Percentiles rank a stretch among this genome's conserved stretches.
Conservation (phyloP, 2,329 filamentous ascomycete genomes). For the Neofusicoccum parvum region DNA sequence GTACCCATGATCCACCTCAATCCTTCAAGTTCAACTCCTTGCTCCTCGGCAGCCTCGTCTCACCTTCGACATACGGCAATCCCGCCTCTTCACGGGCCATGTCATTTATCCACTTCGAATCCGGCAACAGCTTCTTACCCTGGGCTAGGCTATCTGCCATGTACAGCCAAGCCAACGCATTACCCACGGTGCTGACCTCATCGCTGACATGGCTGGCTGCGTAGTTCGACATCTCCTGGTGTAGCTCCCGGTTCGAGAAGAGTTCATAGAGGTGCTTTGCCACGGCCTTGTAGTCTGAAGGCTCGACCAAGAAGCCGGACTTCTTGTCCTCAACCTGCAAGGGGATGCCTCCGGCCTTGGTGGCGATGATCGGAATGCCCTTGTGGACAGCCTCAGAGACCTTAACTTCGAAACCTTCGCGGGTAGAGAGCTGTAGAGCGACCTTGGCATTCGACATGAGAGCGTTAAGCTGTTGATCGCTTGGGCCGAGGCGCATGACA, state of each 20-base stretch:
- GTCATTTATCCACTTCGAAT: constrained; percentile 72
- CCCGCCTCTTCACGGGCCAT: constrained; percentile 68
- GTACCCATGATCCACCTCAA: neutral
- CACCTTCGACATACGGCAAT: constrained; percentile 58
- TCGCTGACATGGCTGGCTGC: constrained; percentile 71
- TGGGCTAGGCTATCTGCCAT: constrained; percentile 68
- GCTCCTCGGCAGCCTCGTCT: constrained; percentile 61
- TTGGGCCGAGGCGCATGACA: constrained; percentile 75
- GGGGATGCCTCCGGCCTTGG: constrained; percentile 75
- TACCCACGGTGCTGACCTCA: constrained; percentile 80
- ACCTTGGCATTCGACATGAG: constrained; percentile 72
- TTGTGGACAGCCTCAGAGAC: constrained; percentile 82
- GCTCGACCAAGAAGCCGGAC: constrained; percentile 73
- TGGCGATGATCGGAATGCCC: constrained; percentile 76
- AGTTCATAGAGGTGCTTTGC: constrained; percentile 67
- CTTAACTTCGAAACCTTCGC: constrained; percentile 85
- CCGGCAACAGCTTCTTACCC: constrained; percentile 58
- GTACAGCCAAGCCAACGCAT: constrained; percentile 75
- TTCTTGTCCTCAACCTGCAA: constrained; percentile 72
- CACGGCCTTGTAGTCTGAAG: constrained; percentile 70
- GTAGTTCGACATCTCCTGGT: constrained; percentile 67
- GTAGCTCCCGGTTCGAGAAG: constrained; percentile 66
- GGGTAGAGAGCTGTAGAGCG: constrained; percentile 76
- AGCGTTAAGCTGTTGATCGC: constrained; percentile 78
- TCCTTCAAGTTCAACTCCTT: constrained; percentile 16